These are phyloP conservation scores for Linum usitatissimum DNA, from an alignment of 345 rosid species.

Conservation along the genomic window DNA sequence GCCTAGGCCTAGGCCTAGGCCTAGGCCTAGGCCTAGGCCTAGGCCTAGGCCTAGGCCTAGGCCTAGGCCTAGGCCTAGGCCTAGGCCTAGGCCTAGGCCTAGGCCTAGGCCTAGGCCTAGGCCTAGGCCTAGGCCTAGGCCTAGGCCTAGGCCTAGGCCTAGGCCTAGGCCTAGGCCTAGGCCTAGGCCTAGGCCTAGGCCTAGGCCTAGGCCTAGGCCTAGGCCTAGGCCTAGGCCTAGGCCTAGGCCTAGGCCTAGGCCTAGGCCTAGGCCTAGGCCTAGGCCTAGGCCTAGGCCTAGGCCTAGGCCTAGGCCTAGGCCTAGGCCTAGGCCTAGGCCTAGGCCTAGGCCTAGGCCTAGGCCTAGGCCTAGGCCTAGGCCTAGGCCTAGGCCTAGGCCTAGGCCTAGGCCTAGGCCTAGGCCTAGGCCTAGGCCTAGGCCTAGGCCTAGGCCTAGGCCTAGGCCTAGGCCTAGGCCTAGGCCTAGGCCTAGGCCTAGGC, in stretches of 20 bases:
- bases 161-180: background rate
- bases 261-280: background rate
- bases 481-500: conserved; percentile 8
- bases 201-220: background rate
- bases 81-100: background rate
- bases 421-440: conserved; percentile 9
- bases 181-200: background rate
- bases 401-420: conserved; percentile 9
- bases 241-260: background rate
- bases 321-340: conserved; percentile 3
- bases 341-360: background rate
- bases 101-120: background rate
- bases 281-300: conserved; percentile 1
- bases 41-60: conserved; percentile 5
- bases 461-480: conserved; percentile 8
- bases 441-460: background rate
- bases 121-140: background rate
- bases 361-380: conserved; percentile 9
- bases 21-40: conserved; percentile 7
- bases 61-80: conserved; percentile 8
- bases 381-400: conserved; percentile 10
- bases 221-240: background rate
- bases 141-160: background rate
- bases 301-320: background rate
- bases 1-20: conserved; percentile 4